Evolutionary conservation across 352 stramenopile species (phyloP), one percentile per base, ranked within the genome.

Genomic region (Pilasporangium apinafurcum): DNA sequence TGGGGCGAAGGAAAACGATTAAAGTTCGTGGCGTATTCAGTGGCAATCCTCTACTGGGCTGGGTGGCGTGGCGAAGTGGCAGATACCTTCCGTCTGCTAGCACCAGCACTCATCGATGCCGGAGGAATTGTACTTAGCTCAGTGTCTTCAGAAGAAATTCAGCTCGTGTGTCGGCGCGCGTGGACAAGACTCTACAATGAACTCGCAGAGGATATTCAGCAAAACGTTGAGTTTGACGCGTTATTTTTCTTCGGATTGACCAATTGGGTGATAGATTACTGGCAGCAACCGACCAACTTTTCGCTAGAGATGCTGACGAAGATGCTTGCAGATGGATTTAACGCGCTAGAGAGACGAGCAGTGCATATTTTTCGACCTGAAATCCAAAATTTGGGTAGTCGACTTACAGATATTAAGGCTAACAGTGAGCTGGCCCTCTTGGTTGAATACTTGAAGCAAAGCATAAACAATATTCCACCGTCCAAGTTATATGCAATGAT

Each of bases 221-320:
- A 73, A 18, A 65, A 84, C 39, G 66, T 85, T 31, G 71, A 84
- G 34, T 48, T 91, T 10, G 78, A 91, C 52, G 53, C 62, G 22
- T 77, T 62, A 59, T 91, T 91, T 46, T 56, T 91, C 38, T 47
- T 92, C 38, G 66, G 72, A 9, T 48, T 92, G 12, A 62, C 53
- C 24, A 80, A 79, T 28, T 92, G 79, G 76, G 43, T 79, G 9
- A 62, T 87, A 26, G 71, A 89, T 47, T 91, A 87, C 46, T 91
- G 76, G 79, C 79, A 89, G 39, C 76, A 88, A 21, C 79, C 73
- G 16, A 86, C 76, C 3, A 61, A 76, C n/a, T 83, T 88, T 50
- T 86, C 77, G 30, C 42, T 86, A 27, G 71, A 83, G 35, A 79
- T 85, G 74, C 57, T 90, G 24, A 61, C 59, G 17, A 56, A 60